Percentiles rank a stretch among this genome's conserved stretches.
These are phyloP conservation scores for Phyllosticta citriasiana DNA, from an alignment of 2,329 filamentous ascomycete species.

Conservation along the genomic window DNA sequence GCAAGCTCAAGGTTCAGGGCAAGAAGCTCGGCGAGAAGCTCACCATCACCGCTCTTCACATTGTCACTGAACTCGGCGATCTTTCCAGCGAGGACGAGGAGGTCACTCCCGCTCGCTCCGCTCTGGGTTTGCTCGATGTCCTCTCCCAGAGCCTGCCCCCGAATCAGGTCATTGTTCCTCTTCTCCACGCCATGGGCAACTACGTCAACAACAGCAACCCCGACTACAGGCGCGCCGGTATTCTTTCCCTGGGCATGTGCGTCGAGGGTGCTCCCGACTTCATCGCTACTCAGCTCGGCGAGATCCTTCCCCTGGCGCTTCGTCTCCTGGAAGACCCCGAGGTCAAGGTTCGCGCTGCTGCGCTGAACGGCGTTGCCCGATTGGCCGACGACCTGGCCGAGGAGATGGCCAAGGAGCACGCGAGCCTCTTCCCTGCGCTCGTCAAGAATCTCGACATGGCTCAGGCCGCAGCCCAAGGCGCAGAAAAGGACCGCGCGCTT, in stretches of 20 bases:
- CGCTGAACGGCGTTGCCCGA: slow-evolving; percentile 77
- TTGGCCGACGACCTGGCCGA: slow-evolving; percentile 90
- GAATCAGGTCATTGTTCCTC: slow-evolving; percentile 84
- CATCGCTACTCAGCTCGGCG: slow-evolving; percentile 81
- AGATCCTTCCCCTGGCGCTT: slow-evolving; percentile 76
- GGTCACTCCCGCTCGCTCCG: slow-evolving; percentile 72
- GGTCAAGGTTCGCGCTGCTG: slow-evolving; percentile 72
- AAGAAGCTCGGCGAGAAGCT: slow-evolving; percentile 80
- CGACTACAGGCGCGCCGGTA: slow-evolving; percentile 77
- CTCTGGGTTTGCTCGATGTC: slow-evolving; percentile 79
- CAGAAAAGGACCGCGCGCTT: slow-evolving; percentile 62
- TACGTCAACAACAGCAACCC: slow-evolving; percentile 69
- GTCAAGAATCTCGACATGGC: slow-evolving; percentile 84
- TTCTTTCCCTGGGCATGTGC: slow-evolving; percentile 83
- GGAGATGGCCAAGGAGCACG: slow-evolving; percentile 77
- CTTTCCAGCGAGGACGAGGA: slow-evolving; percentile 67
- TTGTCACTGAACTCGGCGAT: slow-evolving; percentile 79
- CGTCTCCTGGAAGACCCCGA: slow-evolving; percentile 78
- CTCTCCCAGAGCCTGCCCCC: slow-evolving; percentile 82
- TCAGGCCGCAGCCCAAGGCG: slow-evolving; percentile 52
- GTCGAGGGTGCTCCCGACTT: slow-evolving; percentile 97
- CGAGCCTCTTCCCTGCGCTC: slow-evolving; percentile 70
- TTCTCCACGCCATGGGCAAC: slow-evolving; percentile 74
- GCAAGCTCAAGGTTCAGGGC: slow-evolving; percentile 90
- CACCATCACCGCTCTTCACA: slow-evolving; percentile 77